Percentiles rank a stretch among this genome's conserved stretches.
These are phyloP conservation scores for Gomphus bonarii DNA, from an alignment of 1,284 basidiomycete species.

Conservation along the genomic window DNA sequence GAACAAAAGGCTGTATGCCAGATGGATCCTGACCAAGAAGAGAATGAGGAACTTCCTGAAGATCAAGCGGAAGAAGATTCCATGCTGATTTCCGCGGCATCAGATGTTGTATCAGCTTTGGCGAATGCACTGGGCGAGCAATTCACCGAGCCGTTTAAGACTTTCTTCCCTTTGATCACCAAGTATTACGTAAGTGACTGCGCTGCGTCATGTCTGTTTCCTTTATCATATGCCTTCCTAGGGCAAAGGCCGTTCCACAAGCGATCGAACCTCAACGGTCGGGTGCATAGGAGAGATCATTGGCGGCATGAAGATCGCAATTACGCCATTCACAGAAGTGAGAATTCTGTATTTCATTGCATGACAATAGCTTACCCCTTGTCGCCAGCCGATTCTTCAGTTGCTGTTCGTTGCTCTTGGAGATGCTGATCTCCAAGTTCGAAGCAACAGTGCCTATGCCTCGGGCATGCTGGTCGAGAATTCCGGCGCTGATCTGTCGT, in stretches of 20 bases:
- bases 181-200: constrained; percentile 78
- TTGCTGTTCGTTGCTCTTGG: constrained; percentile 77
- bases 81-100: constrained; percentile 88
- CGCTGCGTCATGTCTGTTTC: neutral
- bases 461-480: constrained; percentile 88
- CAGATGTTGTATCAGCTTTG: constrained; percentile 88
- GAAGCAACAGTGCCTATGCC: constrained; percentile 95
- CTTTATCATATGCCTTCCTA: constrained; percentile 20
- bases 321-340: constrained; percentile 76
- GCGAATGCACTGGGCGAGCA: constrained; percentile 79
- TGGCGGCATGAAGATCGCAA: constrained; percentile 79
- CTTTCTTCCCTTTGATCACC: constrained; percentile 83
- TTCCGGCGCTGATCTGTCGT: constrained; percentile 73
- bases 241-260: constrained; percentile 79
- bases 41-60: constrained; percentile 50
- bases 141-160: constrained; percentile 77
- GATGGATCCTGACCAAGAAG: constrained; percentile 92
- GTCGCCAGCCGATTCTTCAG: constrained; percentile 50
- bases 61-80: constrained; percentile 96
- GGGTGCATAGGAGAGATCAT: constrained; percentile 96
- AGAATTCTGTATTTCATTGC: neutral
- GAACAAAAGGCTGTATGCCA: constrained; percentile 94
- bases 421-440: constrained; percentile 86
- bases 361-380: neutral
- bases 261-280: constrained; percentile 89